A percentile compares a stretch with the other conserved stretches of the same genome.
Evolutionary conservation across 2,329 filamentous ascomycete genomes (phyloP).

Genomic region (Sporothrix schenckii): DNA sequence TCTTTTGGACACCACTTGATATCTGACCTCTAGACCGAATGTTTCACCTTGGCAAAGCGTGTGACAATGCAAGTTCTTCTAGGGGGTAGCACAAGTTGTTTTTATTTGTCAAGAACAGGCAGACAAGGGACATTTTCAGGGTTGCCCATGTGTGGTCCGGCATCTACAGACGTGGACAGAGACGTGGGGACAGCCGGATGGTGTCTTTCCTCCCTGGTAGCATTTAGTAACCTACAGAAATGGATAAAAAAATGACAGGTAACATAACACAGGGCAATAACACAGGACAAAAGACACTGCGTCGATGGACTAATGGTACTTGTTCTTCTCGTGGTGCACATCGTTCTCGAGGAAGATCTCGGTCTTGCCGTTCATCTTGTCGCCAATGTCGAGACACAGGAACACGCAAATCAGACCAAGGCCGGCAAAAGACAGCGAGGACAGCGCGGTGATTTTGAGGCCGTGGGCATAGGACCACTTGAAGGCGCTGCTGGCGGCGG

Average conservation of each 20-base stretch:
- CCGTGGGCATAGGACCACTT: slow-evolving; percentile 33
- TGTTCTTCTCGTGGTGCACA: slow-evolving; percentile 41
- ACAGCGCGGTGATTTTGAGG: slow-evolving; percentile 37
- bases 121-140: neutral
- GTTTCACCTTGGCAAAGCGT: neutral
- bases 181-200: too few relatives aligned
- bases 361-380: slow-evolving; percentile 45
- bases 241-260: neutral
- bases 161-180: neutral
- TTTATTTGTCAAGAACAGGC: neutral
- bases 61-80: neutral
- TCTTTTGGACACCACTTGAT: neutral
- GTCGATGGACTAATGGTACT: slow-evolving; percentile 35
- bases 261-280: too few relatives aligned
- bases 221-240: neutral
- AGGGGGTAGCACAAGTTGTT: neutral
- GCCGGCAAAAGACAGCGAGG: slow-evolving; percentile 40
- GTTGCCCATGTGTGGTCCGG: neutral
- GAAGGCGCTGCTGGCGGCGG: slow-evolving; percentile 31
- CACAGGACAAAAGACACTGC: neutral
- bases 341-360: slow-evolving; percentile 44
- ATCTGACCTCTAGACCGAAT: neutral
- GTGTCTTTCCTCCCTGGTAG: neutral
- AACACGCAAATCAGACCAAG: slow-evolving; percentile 41
- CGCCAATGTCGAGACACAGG: slow-evolving; percentile 41